phyloP scores from a whole-genome alignment of 345 rosid species.

The Pugionium cornutum region DNA sequence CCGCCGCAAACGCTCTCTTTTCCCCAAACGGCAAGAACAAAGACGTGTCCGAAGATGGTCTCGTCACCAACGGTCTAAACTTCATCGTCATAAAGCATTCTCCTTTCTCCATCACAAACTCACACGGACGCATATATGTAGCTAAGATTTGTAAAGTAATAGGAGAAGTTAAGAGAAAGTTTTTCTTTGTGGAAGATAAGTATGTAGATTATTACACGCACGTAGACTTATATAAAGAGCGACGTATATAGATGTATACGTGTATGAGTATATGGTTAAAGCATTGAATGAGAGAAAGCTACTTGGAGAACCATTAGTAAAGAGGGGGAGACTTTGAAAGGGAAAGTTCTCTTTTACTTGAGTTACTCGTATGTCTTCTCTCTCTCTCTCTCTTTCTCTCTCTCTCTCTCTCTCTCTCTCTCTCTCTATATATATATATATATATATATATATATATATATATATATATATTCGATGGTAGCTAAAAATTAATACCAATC shows the following conservation, averaged over 20 bases:
- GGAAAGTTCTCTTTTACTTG: conserved; percentile 39
- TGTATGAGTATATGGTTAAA: conserved; percentile 29
- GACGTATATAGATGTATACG: conserved; percentile 16
- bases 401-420: too few relatives aligned
- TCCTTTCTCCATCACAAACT: conserved; percentile 32
- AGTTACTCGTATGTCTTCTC: conserved; percentile 32
- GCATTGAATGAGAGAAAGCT: conserved; percentile 41
- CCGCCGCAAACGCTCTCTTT: conserved; percentile 45
- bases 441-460: conserved; percentile 8
- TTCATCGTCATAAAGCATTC: conserved; percentile 38
- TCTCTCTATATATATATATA: neutral
- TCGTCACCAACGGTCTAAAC: conserved; percentile 26
- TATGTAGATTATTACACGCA: conserved; percentile 24
- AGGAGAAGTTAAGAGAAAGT: neutral
- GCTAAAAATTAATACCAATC: conserved; percentile 33
- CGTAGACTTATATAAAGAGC: conserved; percentile 32
- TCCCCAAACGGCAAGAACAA: neutral
- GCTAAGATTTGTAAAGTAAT: neutral
- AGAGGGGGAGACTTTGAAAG: conserved; percentile 36
- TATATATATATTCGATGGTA: conserved; percentile 15
- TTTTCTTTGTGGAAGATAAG: conserved; percentile 9
- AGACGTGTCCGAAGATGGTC: neutral
- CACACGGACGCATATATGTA: conserved; percentile 7
- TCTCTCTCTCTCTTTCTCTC: neutral
- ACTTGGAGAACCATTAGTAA: conserved; percentile 39